A percentile compares a stretch with the other conserved stretches of the same genome.
phyloP scores from a whole-genome alignment of 306 rosid species.

The Fagus crenata region DNA sequence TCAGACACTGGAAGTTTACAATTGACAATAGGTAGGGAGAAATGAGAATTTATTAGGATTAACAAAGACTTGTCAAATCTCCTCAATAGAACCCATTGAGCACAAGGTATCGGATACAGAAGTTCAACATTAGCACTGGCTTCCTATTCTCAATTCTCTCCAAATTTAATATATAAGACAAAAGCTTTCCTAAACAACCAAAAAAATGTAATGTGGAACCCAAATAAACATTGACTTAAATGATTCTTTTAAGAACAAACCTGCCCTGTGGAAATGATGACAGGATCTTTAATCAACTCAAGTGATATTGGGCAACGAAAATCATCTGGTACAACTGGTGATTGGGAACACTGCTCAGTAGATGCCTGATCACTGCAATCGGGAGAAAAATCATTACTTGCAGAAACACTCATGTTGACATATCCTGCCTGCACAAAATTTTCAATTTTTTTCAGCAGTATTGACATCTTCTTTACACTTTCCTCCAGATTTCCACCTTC shows the following conservation, averaged over 20 bases:
- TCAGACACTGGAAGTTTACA: background rate
- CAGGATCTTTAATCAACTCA: conserved; percentile 93
- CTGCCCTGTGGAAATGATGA: conserved; percentile 90
- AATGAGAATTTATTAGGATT: background rate
- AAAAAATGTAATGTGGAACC: background rate
- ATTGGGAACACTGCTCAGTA: conserved; percentile 31
- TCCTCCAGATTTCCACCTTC: conserved; percentile 53
- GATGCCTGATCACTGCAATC: conserved; percentile 38
- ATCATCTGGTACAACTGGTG: conserved; percentile 71
- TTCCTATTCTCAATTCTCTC: background rate
- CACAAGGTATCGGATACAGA: background rate
- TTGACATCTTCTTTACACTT: conserved; percentile 50
- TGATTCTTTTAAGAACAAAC: conserved; percentile 35
- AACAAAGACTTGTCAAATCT: background rate
- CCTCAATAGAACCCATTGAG: background rate
- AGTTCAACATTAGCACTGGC: background rate
- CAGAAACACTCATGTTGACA: conserved; percentile 33
- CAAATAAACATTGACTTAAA: background rate
- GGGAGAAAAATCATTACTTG: conserved; percentile 34
- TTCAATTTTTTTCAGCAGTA: conserved; percentile 59
- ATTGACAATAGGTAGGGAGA: background rate
- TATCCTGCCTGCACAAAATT: conserved; percentile 59
- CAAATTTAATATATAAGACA: background rate
- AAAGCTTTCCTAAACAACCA: background rate
- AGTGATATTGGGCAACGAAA: conserved; percentile 91